phyloP scores from a whole-genome alignment of 805 yeast species.

The Ogataea pini region DNA sequence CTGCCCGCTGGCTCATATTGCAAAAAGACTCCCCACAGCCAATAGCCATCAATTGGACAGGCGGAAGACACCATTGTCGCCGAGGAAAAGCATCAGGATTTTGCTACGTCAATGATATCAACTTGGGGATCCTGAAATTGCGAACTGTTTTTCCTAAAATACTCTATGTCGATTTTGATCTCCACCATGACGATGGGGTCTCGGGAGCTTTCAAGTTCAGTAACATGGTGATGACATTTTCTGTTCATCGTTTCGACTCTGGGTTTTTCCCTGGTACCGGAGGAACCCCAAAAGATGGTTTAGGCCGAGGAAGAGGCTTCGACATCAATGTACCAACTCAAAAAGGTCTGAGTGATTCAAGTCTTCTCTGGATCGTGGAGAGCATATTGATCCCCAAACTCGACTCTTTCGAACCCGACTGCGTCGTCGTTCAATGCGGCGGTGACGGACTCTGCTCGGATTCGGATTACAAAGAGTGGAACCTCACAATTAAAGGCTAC shows the following conservation, averaged over 20 bases:
- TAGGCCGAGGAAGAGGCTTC: constrained; percentile 39
- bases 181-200: constrained; percentile 85
- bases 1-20: constrained; percentile 41
- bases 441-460: constrained; percentile 75
- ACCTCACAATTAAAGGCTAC: constrained; percentile 55
- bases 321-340: constrained; percentile 56
- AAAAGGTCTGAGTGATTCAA: constrained; percentile 55
- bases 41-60: constrained; percentile 70
- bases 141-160: constrained; percentile 48
- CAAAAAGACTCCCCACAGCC: constrained; percentile 21
- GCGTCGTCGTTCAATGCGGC: constrained; percentile 67
- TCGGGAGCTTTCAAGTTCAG: constrained; percentile 61
- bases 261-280: constrained; percentile 83
- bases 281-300: constrained; percentile 36
- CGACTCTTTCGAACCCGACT: constrained; percentile 45
- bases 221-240: constrained; percentile 56
- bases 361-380: constrained; percentile 39
- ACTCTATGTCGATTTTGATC: constrained; percentile 67
- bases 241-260: constrained; percentile 61
- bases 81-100: constrained; percentile 62
- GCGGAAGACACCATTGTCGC: constrained; percentile 74
- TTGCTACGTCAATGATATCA: constrained; percentile 73
- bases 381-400: constrained; percentile 47
- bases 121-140: constrained; percentile 52
- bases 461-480: constrained; percentile 62